Evolutionary conservation across 2,329 filamentous ascomycete species (phyloP).

Genomic region (Leptodontidium sp.): DNA sequence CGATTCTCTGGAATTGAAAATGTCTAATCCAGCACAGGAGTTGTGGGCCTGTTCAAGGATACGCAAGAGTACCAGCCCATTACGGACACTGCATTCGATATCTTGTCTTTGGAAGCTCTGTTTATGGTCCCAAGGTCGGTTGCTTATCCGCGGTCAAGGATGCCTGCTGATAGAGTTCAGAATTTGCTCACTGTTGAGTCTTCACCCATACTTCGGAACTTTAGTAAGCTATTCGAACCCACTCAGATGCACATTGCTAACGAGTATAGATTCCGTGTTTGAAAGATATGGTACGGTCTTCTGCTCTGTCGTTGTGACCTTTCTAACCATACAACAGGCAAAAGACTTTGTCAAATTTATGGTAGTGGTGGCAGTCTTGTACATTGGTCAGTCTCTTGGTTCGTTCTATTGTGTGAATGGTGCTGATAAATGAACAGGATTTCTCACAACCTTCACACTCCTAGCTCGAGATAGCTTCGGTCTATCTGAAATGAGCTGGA

Average conservation of each 20-base stretch:
- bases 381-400: constrained; percentile 63
- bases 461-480: constrained; percentile 75
- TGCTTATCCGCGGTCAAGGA: background rate
- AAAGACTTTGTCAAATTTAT: constrained; percentile 90
- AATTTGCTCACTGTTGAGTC: constrained; percentile 84
- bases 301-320: constrained; percentile 23
- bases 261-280: constrained; percentile 75
- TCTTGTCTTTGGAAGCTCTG: constrained; percentile 87
- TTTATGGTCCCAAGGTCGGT: constrained; percentile 80
- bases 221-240: constrained; percentile 52
- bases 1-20: too few species aligned
- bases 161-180: constrained; percentile 50
- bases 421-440: constrained; percentile 56
- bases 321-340: constrained; percentile 54
- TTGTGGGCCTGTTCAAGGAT: constrained; percentile 69
- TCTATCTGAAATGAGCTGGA: constrained; percentile 75
- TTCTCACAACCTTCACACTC: constrained; percentile 85
- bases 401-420: background rate
- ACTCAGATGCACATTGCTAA: constrained; percentile 30
- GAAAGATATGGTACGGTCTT: constrained; percentile 78
- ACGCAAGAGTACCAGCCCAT: constrained; percentile 57
- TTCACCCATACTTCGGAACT: constrained; percentile 91
- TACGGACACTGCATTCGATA: constrained; percentile 85
- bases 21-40: constrained; percentile 56
- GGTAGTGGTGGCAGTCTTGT: constrained; percentile 81